These are phyloP conservation scores for Lanmaoa pseudosensibilis DNA, from an alignment of 768 basidiomycete genomes.

Conservation along the genomic window DNA sequence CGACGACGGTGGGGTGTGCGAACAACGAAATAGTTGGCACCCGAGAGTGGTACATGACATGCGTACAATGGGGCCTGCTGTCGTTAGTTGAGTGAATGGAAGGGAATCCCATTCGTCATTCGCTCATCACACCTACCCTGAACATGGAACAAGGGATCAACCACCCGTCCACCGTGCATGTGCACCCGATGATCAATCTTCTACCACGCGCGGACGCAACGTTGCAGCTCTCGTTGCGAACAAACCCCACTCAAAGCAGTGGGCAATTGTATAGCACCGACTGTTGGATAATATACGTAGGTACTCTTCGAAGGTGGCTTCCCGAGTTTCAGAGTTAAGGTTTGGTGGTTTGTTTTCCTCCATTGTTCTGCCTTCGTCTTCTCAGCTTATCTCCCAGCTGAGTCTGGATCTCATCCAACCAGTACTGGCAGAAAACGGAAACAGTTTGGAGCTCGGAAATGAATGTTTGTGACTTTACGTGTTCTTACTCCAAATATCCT, in stretches of 20 bases:
- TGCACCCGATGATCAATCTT: constrained; percentile 29
- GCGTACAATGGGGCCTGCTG: background rate
- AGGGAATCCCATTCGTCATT: constrained; percentile 6
- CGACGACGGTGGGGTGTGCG: constrained; percentile 2
- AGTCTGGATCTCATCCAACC: constrained; percentile 12
- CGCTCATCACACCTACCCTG: constrained; percentile 18
- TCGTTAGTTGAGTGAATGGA: constrained; percentile 13
- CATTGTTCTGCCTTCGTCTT: constrained; percentile 13
- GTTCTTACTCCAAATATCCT: background rate
- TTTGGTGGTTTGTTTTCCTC: constrained; percentile 18
- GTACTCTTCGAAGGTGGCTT: constrained; percentile 3
- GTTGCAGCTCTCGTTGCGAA: constrained; percentile 20
- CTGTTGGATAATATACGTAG: background rate
- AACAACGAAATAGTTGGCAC: background rate
- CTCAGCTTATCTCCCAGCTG: constrained; percentile 27
- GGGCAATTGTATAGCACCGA: background rate
- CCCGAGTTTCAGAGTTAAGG: constrained; percentile 13
- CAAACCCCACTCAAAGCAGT: constrained; percentile 7
- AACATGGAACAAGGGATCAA: constrained; percentile 9
- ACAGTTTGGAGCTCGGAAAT: constrained; percentile 12
- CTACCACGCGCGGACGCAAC: constrained; percentile 23
- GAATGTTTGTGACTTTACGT: constrained; percentile 12
- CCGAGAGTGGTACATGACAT: background rate
- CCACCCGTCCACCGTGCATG: constrained; percentile 13
- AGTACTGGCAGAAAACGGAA: constrained; percentile 6